Evolutionary conservation across 1,139 yeast genomes (phyloP).

Genomic region (Kodamaea plutei): DNA sequence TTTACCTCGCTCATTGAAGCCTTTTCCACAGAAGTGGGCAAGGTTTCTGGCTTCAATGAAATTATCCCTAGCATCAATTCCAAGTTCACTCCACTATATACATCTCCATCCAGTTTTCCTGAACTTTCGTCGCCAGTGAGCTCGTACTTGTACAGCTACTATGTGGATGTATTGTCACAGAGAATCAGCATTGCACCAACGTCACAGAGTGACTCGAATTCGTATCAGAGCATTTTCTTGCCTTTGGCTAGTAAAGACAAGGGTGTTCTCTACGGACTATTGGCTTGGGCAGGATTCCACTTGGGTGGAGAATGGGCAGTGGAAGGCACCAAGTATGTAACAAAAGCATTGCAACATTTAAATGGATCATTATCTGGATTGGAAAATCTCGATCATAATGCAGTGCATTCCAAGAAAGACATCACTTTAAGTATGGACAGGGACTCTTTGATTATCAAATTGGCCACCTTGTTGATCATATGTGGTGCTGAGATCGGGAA

Average conservation of each 20-base stretch:
- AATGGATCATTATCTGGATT: slow-evolving; percentile 15
- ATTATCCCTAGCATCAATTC: slow-evolving; percentile 19
- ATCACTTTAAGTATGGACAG: slow-evolving; percentile 15
- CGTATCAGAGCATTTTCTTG: slow-evolving; percentile 67
- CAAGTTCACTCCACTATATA: slow-evolving; percentile 19
- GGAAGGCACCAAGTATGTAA: slow-evolving; percentile 39
- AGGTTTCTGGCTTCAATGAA: slow-evolving; percentile 7
- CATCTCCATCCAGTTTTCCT: slow-evolving; percentile 10
- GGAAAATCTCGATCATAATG: slow-evolving; percentile 2
- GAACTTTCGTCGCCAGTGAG: slow-evolving; percentile 10
- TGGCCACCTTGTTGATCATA: slow-evolving; percentile 64
- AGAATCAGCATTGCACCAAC: slow-evolving; percentile 62
- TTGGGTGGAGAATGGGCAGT: slow-evolving; percentile 43
- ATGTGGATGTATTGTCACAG: slow-evolving; percentile 54
- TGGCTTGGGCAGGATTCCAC: slow-evolving; percentile 79
- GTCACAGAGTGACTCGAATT: slow-evolving; percentile 52
- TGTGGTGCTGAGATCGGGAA: slow-evolving; percentile 72
- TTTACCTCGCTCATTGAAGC: slow-evolving; percentile 7
- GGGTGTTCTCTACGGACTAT: slow-evolving; percentile 63
- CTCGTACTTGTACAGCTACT: slow-evolving; percentile 56
- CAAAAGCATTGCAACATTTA: slow-evolving; percentile 44
- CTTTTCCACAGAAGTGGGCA: slow-evolving; percentile 5
- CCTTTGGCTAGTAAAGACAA: slow-evolving; percentile 71
- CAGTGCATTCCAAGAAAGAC: neutral
- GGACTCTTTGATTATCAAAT: slow-evolving; percentile 34